A percentile compares a stretch with the other conserved stretches of the same genome.
phyloP scores from a whole-genome alignment of 768 basidiomycete genomes.

The Lactarius hatsudake region DNA sequence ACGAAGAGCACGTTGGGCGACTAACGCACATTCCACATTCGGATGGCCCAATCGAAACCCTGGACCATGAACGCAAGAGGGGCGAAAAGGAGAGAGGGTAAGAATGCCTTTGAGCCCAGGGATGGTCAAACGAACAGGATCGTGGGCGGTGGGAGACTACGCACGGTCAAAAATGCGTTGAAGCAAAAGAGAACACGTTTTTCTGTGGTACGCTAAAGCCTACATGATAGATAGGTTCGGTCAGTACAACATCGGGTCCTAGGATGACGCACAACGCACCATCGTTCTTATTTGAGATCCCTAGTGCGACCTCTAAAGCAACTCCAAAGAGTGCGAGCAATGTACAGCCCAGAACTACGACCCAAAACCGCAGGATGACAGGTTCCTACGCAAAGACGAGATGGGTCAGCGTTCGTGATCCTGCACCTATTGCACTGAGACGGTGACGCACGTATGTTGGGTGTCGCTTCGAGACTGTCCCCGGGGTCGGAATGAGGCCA shows the following conservation, averaged over 20 bases:
- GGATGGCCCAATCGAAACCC: conserved; percentile 51
- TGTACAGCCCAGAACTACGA: conserved; percentile 4
- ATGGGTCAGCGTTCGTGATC: neutral
- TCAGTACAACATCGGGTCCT: neutral
- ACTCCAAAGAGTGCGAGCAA: conserved; percentile 9
- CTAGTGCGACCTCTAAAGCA: conserved; percentile 15
- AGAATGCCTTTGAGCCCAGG: conserved; percentile 46
- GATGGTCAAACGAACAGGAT: neutral
- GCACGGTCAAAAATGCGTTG: conserved; percentile 45
- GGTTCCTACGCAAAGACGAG: conserved; percentile 16
- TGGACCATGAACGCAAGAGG: conserved; percentile 52
- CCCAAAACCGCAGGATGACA: conserved; percentile 2
- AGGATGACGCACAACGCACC: conserved; percentile 10
- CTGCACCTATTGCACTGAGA: neutral
- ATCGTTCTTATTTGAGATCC: conserved; percentile 7
- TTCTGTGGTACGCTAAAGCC: conserved; percentile 52
- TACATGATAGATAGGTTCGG: conserved; percentile 27
- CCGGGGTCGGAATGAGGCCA: conserved; percentile 14
- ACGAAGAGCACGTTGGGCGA: neutral
- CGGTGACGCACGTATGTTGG: conserved; percentile 15
- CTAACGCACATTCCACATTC: conserved; percentile 54
- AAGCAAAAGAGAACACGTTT: conserved; percentile 50
- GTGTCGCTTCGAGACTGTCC: conserved; percentile 11
- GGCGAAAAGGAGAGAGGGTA: conserved; percentile 51
- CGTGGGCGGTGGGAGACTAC: conserved; percentile 28